These are phyloP conservation scores for Pseudogymnoascus sp. DNA, from an alignment of 2,329 filamentous ascomycete species.

Conservation along the genomic window DNA sequence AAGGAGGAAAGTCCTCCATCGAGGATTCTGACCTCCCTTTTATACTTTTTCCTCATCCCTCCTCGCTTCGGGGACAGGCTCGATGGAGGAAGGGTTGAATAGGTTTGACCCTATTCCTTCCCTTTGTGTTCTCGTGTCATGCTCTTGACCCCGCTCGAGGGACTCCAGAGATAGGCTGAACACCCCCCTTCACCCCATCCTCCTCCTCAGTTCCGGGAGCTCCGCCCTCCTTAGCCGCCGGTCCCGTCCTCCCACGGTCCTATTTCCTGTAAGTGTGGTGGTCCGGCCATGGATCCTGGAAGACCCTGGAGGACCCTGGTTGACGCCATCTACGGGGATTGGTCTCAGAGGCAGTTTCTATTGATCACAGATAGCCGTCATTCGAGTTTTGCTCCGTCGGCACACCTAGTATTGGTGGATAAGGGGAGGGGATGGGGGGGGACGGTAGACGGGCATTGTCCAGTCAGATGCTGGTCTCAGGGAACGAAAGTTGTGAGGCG, in stretches of 20 bases:
- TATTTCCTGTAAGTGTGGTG: constrained; percentile 23
- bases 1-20: constrained; percentile 38
- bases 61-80: constrained; percentile 22
- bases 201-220: constrained; percentile 12
- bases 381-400: constrained; percentile 22
- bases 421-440: constrained; percentile 12
- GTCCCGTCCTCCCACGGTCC: constrained; percentile 23
- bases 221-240: constrained; percentile 17
- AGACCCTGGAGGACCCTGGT: constrained; percentile 22
- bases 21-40: constrained; percentile 47
- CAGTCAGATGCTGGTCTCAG: constrained; percentile 10
- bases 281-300: constrained; percentile 23
- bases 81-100: constrained; percentile 21
- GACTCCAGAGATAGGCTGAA: constrained; percentile 26
- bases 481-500: constrained; percentile 15
- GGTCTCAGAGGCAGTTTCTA: constrained; percentile 21
- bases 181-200: constrained; percentile 16
- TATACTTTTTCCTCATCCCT: constrained; percentile 48
- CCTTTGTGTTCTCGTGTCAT: constrained; percentile 19
- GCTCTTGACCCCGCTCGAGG: constrained; percentile 31
- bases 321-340: constrained; percentile 24
- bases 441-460: constrained; percentile 6
- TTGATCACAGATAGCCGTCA: constrained; percentile 29
- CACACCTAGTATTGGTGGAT: constrained; percentile 21
- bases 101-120: constrained; percentile 28